Evolutionary conservation across 257 asterid genomes (phyloP).

Genomic region (Solanum verrucosum): DNA sequence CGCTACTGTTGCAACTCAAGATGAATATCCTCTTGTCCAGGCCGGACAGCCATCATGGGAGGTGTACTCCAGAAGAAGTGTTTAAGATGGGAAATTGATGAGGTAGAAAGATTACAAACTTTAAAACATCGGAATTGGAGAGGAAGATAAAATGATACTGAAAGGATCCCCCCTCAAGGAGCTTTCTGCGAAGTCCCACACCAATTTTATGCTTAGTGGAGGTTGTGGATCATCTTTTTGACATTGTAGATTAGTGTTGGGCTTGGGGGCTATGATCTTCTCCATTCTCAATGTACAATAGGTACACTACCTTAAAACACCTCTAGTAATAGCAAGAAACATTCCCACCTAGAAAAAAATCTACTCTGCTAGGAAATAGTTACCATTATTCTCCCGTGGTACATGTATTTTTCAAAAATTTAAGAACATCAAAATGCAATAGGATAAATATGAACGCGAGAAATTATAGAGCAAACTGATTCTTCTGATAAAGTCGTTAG

Average conservation of each 20-base stretch:
- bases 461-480: background rate
- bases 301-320: background rate
- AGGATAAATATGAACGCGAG: background rate
- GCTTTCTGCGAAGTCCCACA: background rate
- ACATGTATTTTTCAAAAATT: background rate
- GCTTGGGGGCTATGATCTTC: background rate
- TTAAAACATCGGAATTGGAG: background rate
- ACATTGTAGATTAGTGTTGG: background rate
- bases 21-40: background rate
- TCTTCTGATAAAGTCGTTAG: background rate
- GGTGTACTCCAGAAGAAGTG: background rate
- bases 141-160: background rate
- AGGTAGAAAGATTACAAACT: background rate
- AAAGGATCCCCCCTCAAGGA: background rate
- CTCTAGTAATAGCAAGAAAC: background rate
- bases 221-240: background rate
- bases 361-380: background rate
- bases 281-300: background rate
- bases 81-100: background rate
- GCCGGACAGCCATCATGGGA: background rate
- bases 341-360: background rate
- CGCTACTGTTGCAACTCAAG: background rate
- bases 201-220: background rate
- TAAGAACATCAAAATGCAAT: background rate
- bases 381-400: background rate